A percentile compares a stretch with the other conserved stretches of the same genome.
Conservation (phyloP, 1,139 yeast species). For the Yamadazyma friedrichii region DNA sequence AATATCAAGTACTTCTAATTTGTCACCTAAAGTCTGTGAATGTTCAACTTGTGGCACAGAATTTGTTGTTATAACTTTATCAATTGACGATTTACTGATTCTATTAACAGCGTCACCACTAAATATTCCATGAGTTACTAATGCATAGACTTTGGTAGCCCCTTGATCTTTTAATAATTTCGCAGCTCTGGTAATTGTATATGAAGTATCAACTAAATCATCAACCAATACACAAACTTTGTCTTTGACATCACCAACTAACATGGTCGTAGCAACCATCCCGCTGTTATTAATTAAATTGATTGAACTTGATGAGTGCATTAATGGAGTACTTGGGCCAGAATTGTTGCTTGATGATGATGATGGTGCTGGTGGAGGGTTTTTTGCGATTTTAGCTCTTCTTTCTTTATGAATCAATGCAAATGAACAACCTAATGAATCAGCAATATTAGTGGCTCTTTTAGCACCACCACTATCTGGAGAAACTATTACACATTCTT, state of each 20-base stretch:
- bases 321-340: conserved; percentile 9
- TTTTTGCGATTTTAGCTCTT: conserved; percentile 48
- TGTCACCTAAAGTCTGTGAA: conserved; percentile 52
- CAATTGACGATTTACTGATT: conserved; percentile 68
- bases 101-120: conserved; percentile 87
- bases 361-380: conserved; percentile 22
- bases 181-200: conserved; percentile 90
- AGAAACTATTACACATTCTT: conserved; percentile 82
- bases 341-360: conserved; percentile 8
- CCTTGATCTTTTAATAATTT: conserved; percentile 90
- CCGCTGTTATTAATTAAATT: conserved; percentile 13
- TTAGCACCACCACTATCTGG: conserved; percentile 99
- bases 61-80: conserved; percentile 87
- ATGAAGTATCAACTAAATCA: conserved; percentile 92
- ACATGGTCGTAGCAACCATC: conserved; percentile 72
- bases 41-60: conserved; percentile 81
- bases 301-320: conserved; percentile 9
- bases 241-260: conserved; percentile 88
- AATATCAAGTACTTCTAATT: conserved; percentile 82
- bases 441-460: conserved; percentile 92
- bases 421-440: conserved; percentile 81
- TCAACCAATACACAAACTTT: conserved; percentile 85
- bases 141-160: conserved; percentile 79
- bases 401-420: conserved; percentile 96
- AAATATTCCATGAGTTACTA: conserved; percentile 90